phyloP scores from a whole-genome alignment of 768 basidiomycete species.

The Suillus americanus region DNA sequence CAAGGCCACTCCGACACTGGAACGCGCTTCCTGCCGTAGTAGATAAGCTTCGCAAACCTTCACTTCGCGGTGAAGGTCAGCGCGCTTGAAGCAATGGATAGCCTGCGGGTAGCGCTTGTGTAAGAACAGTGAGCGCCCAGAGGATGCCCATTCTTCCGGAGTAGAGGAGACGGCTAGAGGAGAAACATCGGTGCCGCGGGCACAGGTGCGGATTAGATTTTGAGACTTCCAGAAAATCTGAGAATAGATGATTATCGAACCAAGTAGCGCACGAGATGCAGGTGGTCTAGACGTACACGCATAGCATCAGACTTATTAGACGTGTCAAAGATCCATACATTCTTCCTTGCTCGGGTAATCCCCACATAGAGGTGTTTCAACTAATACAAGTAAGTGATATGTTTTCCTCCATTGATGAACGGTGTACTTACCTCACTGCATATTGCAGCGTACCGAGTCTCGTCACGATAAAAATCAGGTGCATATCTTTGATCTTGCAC shows the following conservation, averaged over 20 bases:
- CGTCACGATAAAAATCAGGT: conserved; percentile 46
- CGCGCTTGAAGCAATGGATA: conserved; percentile 52
- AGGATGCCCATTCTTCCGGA: conserved; percentile 41
- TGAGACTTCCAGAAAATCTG: conserved; percentile 54
- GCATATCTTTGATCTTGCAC: conserved; percentile 30
- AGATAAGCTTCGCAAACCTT: conserved; percentile 52
- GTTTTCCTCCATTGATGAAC: not conserved
- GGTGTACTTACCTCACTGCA: conserved; percentile 51
- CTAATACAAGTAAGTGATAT: conserved; percentile 29
- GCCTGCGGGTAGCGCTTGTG: conserved; percentile 44
- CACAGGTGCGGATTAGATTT: conserved; percentile 46
- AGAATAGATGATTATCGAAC: not conserved
- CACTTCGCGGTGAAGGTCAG: conserved; percentile 41
- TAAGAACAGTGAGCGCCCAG: conserved; percentile 39
- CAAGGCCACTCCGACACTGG: conserved; percentile 25
- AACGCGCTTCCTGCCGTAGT: conserved; percentile 50
- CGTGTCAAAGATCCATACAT: conserved; percentile 68
- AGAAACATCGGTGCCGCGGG: conserved; percentile 47
- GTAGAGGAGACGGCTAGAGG: conserved; percentile 55
- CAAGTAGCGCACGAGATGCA: not conserved
- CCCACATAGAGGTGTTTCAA: conserved; percentile 72
- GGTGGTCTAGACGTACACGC: conserved; percentile 39
- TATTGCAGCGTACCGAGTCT: conserved; percentile 48
- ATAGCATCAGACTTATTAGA: conserved; percentile 57
- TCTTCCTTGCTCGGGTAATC: conserved; percentile 65